Evolutionary conservation across 208 protist species (phyloP), one percentile per base, ranked within the genome.

Genomic region (Trypanosoma vivax): DNA sequence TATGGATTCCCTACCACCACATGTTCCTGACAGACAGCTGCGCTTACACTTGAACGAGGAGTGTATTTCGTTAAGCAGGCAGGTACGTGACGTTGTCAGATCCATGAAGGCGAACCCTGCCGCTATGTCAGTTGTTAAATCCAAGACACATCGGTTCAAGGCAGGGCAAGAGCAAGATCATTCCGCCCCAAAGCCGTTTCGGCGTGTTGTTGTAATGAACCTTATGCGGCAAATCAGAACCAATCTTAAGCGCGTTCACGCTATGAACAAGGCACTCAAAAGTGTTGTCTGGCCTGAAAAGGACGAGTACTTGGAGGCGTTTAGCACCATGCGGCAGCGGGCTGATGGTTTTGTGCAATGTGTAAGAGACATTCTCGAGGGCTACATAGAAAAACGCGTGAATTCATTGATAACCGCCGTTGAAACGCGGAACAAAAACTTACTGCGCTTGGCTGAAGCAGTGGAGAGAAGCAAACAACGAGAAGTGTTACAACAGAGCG

Each of bases 141-240:
- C 81, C 0, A 90, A 90, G 46, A 70, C 67, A 33, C 87, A 91
- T 57, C 79, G 83, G 48, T 60, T 62, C 49, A 64, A 72, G 27
- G 56, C 76, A 0, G 83, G 87, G n/a, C 65, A 84, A 48, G 91
- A 94, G 64, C 83, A 91, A 49, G 83, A 91, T 62, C 81, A 90
- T 67, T 80, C 79, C 18, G 87, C 81, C 19, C 78, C 83, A 1
- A 94, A 94, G 61, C 87, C 87, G 9, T 87, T 91, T 48, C 80
- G 87, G 13, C 83, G 81, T 47, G 77, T 81, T 10, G 64, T 90
- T 11, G 65, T 94, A n/a, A 56, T 65, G 47, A 52, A 73, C 33
- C 66, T 93, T 6, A 41, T 93, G 5, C 41, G 59, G 14, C 58
- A 69, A 37, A 80, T 90, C 23, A 71, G 73, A 25, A 30, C 18